These are phyloP conservation scores for Pichia cactophila DNA, from an alignment of 1,139 yeast species.

Conservation along the genomic window DNA sequence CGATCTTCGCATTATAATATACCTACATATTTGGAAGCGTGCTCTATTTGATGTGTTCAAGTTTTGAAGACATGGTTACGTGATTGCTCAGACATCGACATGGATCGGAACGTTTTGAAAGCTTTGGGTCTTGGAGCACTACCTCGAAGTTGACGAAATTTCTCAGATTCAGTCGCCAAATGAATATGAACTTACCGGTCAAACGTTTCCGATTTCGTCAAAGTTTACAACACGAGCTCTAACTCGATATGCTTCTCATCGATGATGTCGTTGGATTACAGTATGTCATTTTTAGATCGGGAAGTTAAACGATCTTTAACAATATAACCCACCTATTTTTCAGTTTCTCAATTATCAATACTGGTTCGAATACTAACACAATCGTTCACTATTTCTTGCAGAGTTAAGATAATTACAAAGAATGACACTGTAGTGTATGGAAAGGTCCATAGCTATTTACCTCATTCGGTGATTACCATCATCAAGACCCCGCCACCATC, in stretches of 20 bases:
- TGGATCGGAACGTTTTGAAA: no score
- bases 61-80: no score
- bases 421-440: constrained; percentile 55
- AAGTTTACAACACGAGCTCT: background rate
- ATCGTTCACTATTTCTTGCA: constrained; percentile 23
- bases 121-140: no score
- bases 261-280: constrained; percentile 31
- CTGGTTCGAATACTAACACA: background rate
- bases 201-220: background rate
- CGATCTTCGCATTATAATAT: no score
- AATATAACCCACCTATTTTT: background rate
- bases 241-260: constrained; percentile 27
- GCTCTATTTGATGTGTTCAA: no score
- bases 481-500: constrained; percentile 2
- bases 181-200: background rate
- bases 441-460: constrained; percentile 51
- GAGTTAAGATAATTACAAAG: constrained; percentile 54
- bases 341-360: background rate
- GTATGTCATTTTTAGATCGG: constrained; percentile 17
- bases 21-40: no score
- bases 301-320: background rate
- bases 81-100: no score
- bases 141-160: background rate
- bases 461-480: constrained; percentile 26
- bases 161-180: background rate